phyloP scores from a whole-genome alignment of 2,329 filamentous ascomycete genomes.

The Cyanodermella asteris region DNA sequence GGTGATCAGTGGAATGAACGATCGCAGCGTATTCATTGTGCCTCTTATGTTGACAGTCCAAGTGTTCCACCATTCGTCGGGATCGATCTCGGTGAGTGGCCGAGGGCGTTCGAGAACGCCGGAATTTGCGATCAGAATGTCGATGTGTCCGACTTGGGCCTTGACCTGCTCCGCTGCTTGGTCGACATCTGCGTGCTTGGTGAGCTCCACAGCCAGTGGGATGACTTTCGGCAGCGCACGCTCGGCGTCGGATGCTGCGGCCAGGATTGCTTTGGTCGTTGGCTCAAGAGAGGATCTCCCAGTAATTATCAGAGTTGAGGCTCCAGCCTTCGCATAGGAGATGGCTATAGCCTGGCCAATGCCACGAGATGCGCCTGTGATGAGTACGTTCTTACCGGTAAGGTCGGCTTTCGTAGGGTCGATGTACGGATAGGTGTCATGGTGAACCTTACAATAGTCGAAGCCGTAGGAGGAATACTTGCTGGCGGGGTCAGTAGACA shows the following conservation, averaged over 20 bases:
- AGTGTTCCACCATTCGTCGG: slow-evolving; percentile 19
- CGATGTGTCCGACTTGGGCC: slow-evolving; percentile 15
- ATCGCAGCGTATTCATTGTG: slow-evolving; percentile 22
- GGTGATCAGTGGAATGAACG: slow-evolving; percentile 22
- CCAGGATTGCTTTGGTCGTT: slow-evolving; percentile 1
- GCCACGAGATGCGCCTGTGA: slow-evolving; percentile 34
- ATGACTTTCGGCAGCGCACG: slow-evolving; percentile 19
- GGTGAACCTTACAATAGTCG: too few relatives aligned
- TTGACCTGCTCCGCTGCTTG: slow-evolving; percentile 14
- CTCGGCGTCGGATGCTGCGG: slow-evolving; percentile 17
- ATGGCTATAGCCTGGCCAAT: slow-evolving; percentile 31
- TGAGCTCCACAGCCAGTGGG: slow-evolving; percentile 22
- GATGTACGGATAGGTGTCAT: slow-evolving; percentile 33
- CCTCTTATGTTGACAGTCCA: slow-evolving; percentile 29
- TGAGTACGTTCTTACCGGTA: slow-evolving; percentile 22
- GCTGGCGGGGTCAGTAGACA: too few relatives aligned
- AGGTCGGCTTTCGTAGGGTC: slow-evolving; percentile 19
- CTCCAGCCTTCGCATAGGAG: slow-evolving; percentile 33
- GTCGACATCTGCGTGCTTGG: slow-evolving; percentile 16
- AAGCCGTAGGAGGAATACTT: too few relatives aligned
- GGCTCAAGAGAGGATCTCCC: slow-evolving; percentile 25
- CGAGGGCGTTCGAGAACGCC: slow-evolving; percentile 13
- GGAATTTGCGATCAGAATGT: slow-evolving; percentile 29
- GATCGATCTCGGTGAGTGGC: slow-evolving; percentile 15
- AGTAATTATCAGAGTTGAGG: slow-evolving; percentile 28